Conservation (phyloP, 2,329 filamentous ascomycete genomes). For the Pseudogymnoascus verrucosus region DNA sequence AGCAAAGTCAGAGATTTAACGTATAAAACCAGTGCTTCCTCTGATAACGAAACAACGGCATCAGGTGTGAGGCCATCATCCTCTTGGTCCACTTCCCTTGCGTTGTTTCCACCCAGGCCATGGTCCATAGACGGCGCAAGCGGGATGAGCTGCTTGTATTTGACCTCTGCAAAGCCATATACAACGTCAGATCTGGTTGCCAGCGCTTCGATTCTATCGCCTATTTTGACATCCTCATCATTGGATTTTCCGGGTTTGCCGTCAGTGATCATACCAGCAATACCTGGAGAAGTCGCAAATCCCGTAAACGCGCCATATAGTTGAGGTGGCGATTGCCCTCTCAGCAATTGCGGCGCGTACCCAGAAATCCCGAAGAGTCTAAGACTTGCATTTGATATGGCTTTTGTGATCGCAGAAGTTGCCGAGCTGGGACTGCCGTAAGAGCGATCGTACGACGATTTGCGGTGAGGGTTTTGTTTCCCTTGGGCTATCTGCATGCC, state of each 20-base stretch:
- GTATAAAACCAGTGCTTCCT: slow-evolving; percentile 91
- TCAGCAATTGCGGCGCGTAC: slow-evolving; percentile 54
- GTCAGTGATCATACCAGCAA: slow-evolving; percentile 58
- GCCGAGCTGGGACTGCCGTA: slow-evolving; percentile 65
- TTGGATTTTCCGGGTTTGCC: slow-evolving; percentile 50
- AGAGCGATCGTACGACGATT: slow-evolving; percentile 72
- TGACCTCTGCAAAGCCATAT: slow-evolving; percentile 95
- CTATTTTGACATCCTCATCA: slow-evolving; percentile 73
- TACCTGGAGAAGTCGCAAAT: slow-evolving; percentile 62
- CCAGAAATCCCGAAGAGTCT: slow-evolving; percentile 61
- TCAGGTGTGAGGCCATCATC: slow-evolving; percentile 77
- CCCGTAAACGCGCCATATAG: slow-evolving; percentile 76
- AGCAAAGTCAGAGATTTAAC: slow-evolving; percentile 88
- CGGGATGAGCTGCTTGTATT: slow-evolving; percentile 94
- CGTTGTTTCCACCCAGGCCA: slow-evolving; percentile 54
- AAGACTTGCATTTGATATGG: slow-evolving; percentile 83
- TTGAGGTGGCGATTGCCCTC: slow-evolving; percentile 63
- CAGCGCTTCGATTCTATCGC: slow-evolving; percentile 81
- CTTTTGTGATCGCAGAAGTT: slow-evolving; percentile 88
- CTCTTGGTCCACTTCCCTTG: slow-evolving; percentile 47
- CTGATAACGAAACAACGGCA: slow-evolving; percentile 77
- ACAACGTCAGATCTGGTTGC: slow-evolving; percentile 93
- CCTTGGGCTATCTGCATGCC: slow-evolving; percentile 68
- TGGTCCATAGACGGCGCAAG: slow-evolving; percentile 71
- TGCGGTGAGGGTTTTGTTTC: slow-evolving; percentile 58